These are phyloP conservation scores for Lyophyllum shimeji DNA, from an alignment of 768 basidiomycete genomes.

Conservation along the genomic window DNA sequence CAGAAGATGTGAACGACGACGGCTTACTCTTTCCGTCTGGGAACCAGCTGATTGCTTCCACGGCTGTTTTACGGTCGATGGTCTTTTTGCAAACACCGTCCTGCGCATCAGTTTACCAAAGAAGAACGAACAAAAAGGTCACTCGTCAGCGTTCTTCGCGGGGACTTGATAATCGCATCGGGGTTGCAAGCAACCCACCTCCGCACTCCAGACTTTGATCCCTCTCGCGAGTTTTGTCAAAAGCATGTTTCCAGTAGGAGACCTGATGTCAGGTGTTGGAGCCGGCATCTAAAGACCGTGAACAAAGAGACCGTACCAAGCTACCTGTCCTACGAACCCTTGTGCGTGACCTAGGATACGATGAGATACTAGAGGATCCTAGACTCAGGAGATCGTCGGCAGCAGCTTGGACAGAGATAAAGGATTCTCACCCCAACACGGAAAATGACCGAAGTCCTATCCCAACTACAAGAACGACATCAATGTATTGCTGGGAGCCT, in stretches of 20 bases:
- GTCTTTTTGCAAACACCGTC: constrained; percentile 69
- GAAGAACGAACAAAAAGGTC: neutral
- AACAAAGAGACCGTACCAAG: constrained; percentile 45
- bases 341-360: constrained; percentile 65
- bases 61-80: constrained; percentile 52
- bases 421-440: constrained; percentile 51
- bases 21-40: constrained; percentile 57
- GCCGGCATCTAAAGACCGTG: neutral
- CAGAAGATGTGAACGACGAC: neutral
- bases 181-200: constrained; percentile 39
- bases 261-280: constrained; percentile 37
- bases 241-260: constrained; percentile 59
- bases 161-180: neutral
- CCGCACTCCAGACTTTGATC: constrained; percentile 71
- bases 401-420: neutral
- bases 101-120: constrained; percentile 28
- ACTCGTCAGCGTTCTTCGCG: constrained; percentile 4
- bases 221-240: constrained; percentile 65
- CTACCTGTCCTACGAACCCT: constrained; percentile 77
- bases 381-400: constrained; percentile 7
- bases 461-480: constrained; percentile 50
- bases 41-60: constrained; percentile 71
- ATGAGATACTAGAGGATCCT: constrained; percentile 62
- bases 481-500: neutral
- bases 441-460: constrained; percentile 67